phyloP scores from a whole-genome alignment of 495 filamentous ascomycete species.

The Penicillium mononematosum region DNA sequence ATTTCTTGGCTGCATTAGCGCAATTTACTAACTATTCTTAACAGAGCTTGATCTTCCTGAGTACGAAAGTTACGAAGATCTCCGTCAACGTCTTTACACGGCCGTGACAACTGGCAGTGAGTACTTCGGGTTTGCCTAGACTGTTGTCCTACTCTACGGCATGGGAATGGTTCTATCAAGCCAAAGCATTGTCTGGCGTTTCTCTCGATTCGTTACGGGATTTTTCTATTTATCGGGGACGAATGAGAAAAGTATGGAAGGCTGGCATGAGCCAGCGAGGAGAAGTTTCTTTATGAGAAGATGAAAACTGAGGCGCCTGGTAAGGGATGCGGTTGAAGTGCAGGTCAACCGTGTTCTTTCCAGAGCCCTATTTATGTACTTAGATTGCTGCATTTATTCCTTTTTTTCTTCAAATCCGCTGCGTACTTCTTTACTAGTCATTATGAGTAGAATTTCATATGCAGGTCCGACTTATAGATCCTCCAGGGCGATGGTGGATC shows the following conservation, averaged over 20 bases:
- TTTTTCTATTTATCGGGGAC: conserved; percentile 6
- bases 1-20: neutral
- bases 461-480: neutral
- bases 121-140: conserved; percentile 95
- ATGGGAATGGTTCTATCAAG: conserved; percentile 24
- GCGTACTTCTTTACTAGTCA: neutral
- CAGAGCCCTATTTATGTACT: conserved; percentile 22
- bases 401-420: conserved; percentile 10
- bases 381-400: conserved; percentile 29
- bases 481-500: neutral
- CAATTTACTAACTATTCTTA: conserved; percentile 33
- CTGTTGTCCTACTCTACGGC: conserved; percentile 16
- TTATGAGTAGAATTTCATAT: neutral
- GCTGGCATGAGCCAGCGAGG: conserved; percentile 7
- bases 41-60: conserved; percentile 97
- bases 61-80: conserved; percentile 92
- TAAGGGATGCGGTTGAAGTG: conserved; percentile 38
- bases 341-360: conserved; percentile 38
- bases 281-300: conserved; percentile 8
- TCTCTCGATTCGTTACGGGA: conserved; percentile 20
- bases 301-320: conserved; percentile 18
- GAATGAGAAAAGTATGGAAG: conserved; percentile 16
- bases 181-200: conserved; percentile 53
- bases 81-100: conserved; percentile 83
- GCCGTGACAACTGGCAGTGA: conserved; percentile 95